Conservation (phyloP, 2,329 filamentous ascomycete species). For the Penicillium sp. region DNA sequence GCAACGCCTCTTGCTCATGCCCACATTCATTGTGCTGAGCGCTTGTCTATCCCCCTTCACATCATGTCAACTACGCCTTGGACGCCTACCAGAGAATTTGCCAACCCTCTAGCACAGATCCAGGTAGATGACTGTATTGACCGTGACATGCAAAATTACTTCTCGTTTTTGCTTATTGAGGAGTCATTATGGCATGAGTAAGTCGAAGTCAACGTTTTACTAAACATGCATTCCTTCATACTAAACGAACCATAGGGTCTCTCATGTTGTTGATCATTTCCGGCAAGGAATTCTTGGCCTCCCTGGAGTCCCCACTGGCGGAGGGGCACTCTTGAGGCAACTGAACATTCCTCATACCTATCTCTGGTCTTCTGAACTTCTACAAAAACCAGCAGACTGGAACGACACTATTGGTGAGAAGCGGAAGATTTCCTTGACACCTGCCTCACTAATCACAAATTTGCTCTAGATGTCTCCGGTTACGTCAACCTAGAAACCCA, state of each 20-base stretch:
- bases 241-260: background rate
- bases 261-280: background rate
- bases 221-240: background rate
- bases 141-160: conserved; percentile 2
- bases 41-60: conserved; percentile 5
- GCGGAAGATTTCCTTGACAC: background rate
- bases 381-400: conserved; percentile 3
- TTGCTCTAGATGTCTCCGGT: background rate
- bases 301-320: background rate
- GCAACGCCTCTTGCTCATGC: conserved; percentile 9
- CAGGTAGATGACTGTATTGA: background rate
- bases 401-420: background rate
- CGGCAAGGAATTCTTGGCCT: background rate
- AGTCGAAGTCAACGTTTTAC: background rate
- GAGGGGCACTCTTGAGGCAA: background rate
- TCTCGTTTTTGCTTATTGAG: conserved; percentile 1
- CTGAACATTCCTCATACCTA: conserved; percentile 5
- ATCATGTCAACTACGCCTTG: conserved; percentile 8
- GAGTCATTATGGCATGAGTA: conserved; percentile 6
- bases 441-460: background rate
- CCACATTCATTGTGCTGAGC: conserved; percentile 9
- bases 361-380: background rate
- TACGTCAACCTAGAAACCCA: background rate
- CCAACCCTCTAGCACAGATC: conserved; percentile 3
- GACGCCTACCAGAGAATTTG: conserved; percentile 5